Evolutionary conservation across 768 basidiomycete genomes (phyloP).

Genomic region (Lactarius tabidus): DNA sequence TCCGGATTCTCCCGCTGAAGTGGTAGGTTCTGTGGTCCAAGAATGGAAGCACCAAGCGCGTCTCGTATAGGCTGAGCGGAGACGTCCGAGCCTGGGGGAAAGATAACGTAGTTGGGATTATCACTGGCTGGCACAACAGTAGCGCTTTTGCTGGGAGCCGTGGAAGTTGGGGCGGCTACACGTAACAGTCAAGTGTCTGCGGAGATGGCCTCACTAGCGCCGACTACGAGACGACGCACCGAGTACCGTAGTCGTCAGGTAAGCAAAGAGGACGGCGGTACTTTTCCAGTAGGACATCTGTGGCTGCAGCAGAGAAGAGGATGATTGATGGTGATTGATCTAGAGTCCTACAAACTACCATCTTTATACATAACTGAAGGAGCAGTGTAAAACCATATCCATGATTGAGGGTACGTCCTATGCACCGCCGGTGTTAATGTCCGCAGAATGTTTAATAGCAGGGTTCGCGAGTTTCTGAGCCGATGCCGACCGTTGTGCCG

Average conservation of each 20-base stretch:
- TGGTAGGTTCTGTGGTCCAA: slow-evolving; percentile 56
- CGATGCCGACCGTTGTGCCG: background rate
- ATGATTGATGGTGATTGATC: background rate
- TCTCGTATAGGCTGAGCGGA: slow-evolving; percentile 44
- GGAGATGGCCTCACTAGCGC: no score
- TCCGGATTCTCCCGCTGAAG: slow-evolving; percentile 57
- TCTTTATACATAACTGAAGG: background rate
- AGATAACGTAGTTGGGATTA: slow-evolving; percentile 30
- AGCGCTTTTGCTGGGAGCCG: slow-evolving; percentile 5
- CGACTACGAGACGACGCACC: background rate
- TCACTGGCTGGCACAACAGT: slow-evolving; percentile 30
- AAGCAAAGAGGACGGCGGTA: background rate
- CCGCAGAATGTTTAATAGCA: background rate
- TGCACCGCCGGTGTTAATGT: background rate
- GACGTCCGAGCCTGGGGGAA: slow-evolving; percentile 24
- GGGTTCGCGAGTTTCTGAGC: background rate
- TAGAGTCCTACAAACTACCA: background rate
- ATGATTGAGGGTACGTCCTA: background rate
- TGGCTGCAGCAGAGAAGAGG: background rate
- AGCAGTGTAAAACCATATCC: background rate
- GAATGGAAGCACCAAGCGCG: slow-evolving; percentile 41
- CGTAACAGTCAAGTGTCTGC: background rate
- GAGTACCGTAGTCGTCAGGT: background rate
- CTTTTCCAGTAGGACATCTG: background rate
- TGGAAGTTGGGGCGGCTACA: background rate